Evolutionary conservation across 2,329 filamentous ascomycete genomes (phyloP).

Genomic region (Sporothrix humicola): DNA sequence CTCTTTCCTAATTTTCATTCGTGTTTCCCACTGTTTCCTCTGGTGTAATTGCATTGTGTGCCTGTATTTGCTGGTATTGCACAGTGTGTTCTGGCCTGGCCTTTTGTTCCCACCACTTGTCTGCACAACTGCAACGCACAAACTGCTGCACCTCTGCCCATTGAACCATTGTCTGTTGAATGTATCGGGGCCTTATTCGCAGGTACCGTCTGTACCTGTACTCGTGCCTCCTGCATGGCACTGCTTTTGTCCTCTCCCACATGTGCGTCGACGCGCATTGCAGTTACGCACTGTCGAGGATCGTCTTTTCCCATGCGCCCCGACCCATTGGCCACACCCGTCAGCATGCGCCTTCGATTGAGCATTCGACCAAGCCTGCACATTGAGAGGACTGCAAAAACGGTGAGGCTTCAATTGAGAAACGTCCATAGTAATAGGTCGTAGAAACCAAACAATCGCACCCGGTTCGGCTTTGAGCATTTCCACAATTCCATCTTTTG

Average conservation of each 20-base stretch:
- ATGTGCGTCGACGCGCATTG: conserved; percentile 23
- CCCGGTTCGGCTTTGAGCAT: not conserved
- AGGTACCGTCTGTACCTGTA: not conserved
- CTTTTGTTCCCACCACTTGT: too few relatives aligned
- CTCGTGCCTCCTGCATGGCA: conserved; percentile 22
- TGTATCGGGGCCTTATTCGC: not conserved
- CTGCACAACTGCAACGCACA: not conserved
- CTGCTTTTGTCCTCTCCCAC: conserved; percentile 14
- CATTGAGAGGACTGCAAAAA: not conserved
- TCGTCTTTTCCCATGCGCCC: not conserved
- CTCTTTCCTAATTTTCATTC: conserved; percentile 16
- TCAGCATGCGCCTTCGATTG: not conserved
- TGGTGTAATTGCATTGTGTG: not conserved
- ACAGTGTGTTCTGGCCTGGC: not conserved
- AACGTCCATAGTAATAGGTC: too few relatives aligned
- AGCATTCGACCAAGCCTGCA: not conserved
- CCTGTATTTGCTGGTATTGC: not conserved
- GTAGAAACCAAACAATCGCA: not conserved
- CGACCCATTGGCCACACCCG: not conserved
- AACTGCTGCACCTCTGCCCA: not conserved
- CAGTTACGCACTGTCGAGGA: conserved; percentile 18
- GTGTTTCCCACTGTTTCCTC: not conserved
- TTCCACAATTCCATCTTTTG: conserved; percentile 18
- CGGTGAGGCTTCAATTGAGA: not conserved
- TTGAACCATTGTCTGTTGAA: not conserved